Base-by-base conservation (phyloP, 345 rosid genomes). In the Gossypium longicalyx region DNA sequence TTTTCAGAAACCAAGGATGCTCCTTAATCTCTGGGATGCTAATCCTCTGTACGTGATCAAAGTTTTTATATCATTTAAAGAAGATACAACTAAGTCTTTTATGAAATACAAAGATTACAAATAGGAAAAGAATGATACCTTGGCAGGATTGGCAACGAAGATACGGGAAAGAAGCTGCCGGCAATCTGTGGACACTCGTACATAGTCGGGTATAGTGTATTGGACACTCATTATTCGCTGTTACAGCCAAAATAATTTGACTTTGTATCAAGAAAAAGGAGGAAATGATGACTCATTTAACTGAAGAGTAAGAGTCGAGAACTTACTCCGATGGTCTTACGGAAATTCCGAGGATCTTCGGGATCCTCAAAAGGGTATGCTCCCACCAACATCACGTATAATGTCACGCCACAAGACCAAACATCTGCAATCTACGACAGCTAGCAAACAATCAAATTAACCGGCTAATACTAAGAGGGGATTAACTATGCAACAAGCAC, bases 361-460 rank as follows among this genome's bases (percentile, higher is more conserved):
- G 90, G 92, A 71, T 90, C 94, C 81, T 90, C 95, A 23, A 90
- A 90, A 0, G 92, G 95, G 82, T 90, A 88, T 52, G 87, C 86
- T 71, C 95, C 95, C 15, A 90, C 91, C 79, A 90, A 79, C 95
- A 90, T 90, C 75, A 90, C 92, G 48, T 88, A 90, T 25, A 90
- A 69, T 6, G 95, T 90, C 75, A 90, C 95, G 38, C 92, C 95
- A 78, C 92, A 87, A 3, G 95, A 90, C 95, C 95, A 90, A 67
- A 90, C 92, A 86, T 90, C 95, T 70, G 92, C 84, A 78, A 80
- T 82, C 95, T 86, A 59, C 47, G 57, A 59, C 58, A 77, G 5
- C 54, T 1, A 47, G 12, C 9, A 7, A 16, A 45, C 0, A 3
- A 47, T 47, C 54, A 47, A 67, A 47, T 47, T 67, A n/a, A 9